Conservation (phyloP, 1,139 yeast genomes). For the Geotrichum cucujoidarum region DNA sequence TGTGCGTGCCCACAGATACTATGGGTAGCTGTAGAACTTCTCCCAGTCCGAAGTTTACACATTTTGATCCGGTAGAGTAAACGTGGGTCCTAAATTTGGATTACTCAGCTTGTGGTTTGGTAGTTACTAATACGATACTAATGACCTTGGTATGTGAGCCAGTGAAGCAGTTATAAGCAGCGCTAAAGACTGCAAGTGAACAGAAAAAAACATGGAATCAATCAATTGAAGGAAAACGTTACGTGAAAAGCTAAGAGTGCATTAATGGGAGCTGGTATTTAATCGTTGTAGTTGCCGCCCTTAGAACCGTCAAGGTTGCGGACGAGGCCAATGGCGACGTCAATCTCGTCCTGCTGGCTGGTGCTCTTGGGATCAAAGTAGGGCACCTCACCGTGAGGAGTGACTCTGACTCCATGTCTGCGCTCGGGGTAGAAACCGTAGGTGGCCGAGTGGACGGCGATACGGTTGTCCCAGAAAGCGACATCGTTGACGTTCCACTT, state of each 20-base stretch:
- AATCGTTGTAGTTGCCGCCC: conserved; percentile 32
- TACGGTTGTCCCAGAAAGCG: conserved; percentile 71
- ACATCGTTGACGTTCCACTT: conserved; percentile 57
- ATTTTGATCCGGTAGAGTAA: too few relatives aligned
- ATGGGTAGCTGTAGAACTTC: too few relatives aligned
- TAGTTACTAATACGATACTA: too few relatives aligned
- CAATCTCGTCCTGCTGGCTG: conserved; percentile 30
- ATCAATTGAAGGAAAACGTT: not conserved
- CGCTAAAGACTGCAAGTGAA: too few relatives aligned
- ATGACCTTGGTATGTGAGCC: too few relatives aligned
- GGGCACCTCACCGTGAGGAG: conserved; percentile 54
- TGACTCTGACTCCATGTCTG: conserved; percentile 65
- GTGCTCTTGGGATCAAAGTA: conserved; percentile 28
- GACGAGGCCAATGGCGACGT: conserved; percentile 25
- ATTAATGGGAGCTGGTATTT: not conserved
- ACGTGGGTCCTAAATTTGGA: too few relatives aligned
- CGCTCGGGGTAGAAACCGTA: conserved; percentile 40
- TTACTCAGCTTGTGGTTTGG: too few relatives aligned
- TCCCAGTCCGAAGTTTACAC: too few relatives aligned
- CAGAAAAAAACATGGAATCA: not conserved
- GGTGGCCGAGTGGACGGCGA: conserved; percentile 56
- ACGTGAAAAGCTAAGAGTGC: not conserved
- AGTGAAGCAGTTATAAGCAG: too few relatives aligned
- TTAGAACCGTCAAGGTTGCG: conserved; percentile 29
- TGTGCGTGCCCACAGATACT: too few relatives aligned